Percentiles rank a stretch among this genome's conserved stretches.
Conservation (phyloP, 352 stramenopile genomes). For the Phytophthora multivora region DNA sequence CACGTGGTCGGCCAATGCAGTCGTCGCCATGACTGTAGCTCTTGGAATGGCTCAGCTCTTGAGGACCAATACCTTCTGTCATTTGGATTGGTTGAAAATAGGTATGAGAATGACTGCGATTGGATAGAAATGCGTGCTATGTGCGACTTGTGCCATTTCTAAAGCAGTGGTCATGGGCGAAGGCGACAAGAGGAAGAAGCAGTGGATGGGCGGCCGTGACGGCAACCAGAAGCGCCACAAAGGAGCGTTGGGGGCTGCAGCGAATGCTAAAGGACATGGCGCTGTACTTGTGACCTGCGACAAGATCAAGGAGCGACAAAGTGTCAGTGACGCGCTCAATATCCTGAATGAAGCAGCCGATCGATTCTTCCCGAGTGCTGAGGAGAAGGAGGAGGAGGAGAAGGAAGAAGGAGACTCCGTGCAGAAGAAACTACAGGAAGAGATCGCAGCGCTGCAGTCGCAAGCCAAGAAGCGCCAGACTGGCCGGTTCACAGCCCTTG, state of each 20-base stretch:
- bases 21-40: slow-evolving; percentile 43
- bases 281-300: slow-evolving; percentile 79
- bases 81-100: slow-evolving; percentile 21
- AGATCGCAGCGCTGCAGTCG: slow-evolving; percentile 65
- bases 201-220: slow-evolving; percentile 50
- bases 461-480: slow-evolving; percentile 65
- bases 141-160: slow-evolving; percentile 4
- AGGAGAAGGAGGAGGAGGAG: slow-evolving; percentile 32
- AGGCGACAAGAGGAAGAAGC: slow-evolving; percentile 61
- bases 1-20: slow-evolving; percentile 59
- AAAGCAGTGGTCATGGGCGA: slow-evolving; percentile 35
- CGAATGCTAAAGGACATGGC: slow-evolving; percentile 61
- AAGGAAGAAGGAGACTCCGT: slow-evolving; percentile 43
- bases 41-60: slow-evolving; percentile 11
- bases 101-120: slow-evolving; percentile 8
- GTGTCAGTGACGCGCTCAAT: slow-evolving; percentile 72
- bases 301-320: slow-evolving; percentile 77
- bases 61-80: slow-evolving; percentile 22
- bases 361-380: slow-evolving; percentile 48
- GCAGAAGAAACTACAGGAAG: slow-evolving; percentile 70
- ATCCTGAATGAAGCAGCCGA: slow-evolving; percentile 78
- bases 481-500: slow-evolving; percentile 69
- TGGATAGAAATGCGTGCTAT: slow-evolving; percentile 20
- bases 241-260: slow-evolving; percentile 44
- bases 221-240: slow-evolving; percentile 67